Evolutionary conservation across 805 yeast genomes (phyloP).

Genomic region (Hanseniaspora lindneri): DNA sequence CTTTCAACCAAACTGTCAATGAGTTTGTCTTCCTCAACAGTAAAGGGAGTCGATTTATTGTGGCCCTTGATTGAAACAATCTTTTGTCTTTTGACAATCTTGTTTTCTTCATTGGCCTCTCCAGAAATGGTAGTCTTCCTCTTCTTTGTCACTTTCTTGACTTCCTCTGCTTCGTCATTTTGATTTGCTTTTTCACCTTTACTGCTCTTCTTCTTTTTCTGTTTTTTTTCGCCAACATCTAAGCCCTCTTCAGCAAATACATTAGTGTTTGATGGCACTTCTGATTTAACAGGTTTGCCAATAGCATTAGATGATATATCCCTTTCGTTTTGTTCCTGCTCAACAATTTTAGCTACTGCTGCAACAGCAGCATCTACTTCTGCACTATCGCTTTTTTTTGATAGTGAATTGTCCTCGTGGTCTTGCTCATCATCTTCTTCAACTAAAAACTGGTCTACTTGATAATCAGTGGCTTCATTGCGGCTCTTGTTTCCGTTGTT

Average conservation of each 20-base stretch:
- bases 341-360: not conserved
- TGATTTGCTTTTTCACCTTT: not conserved
- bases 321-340: not conserved
- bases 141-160: not conserved
- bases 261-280: not conserved
- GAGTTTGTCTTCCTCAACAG: slow-evolving; percentile 47
- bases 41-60: slow-evolving; percentile 21
- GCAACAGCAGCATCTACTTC: slow-evolving; percentile 2
- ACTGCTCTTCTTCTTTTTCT: not conserved
- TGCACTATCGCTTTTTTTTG: not conserved
- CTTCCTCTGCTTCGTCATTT: not conserved
- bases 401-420: not conserved
- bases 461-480: not conserved
- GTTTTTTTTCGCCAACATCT: not conserved
- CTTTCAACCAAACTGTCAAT: slow-evolving; percentile 62
- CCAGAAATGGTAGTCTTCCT: not conserved
- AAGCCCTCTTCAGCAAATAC: not conserved
- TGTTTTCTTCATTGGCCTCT: not conserved
- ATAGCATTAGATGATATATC: not conserved
- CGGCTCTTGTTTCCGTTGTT: not conserved
- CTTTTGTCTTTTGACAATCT: slow-evolving; percentile 30
- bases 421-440: not conserved
- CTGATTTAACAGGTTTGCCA: not conserved
- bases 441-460: not conserved
- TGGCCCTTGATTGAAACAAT: slow-evolving; percentile 16